Percentiles rank a stretch among this genome's conserved stretches.
Conservation (phyloP, 345 rosid species). For the Mangifera indica region DNA sequence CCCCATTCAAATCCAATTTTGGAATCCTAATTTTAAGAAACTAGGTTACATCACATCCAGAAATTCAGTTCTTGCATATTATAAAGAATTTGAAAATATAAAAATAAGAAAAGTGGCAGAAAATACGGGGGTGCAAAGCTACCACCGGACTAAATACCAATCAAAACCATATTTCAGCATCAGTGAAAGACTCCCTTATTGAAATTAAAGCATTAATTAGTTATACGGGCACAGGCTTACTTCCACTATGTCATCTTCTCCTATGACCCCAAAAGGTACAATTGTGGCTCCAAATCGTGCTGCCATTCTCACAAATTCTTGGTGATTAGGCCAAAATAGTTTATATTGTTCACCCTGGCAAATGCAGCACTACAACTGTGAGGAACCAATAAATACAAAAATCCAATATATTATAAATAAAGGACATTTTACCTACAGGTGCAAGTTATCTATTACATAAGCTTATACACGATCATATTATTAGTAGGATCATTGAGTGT, state of each 20-base stretch:
- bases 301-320: constrained; percentile 84
- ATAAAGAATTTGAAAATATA: neutral
- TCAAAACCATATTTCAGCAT: neutral
- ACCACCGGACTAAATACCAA: neutral
- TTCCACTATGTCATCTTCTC: constrained; percentile 71
- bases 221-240: constrained; percentile 36
- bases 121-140: neutral
- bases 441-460: neutral
- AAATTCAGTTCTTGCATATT: neutral
- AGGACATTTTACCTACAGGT: neutral
- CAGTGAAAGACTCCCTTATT: neutral
- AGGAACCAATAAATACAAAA: neutral
- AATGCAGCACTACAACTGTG: neutral
- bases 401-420: neutral
- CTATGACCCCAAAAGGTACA: constrained; percentile 71
- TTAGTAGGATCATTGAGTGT: neutral
- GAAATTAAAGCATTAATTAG: neutral
- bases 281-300: constrained; percentile 76
- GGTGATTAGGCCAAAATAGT: constrained; percentile 68
- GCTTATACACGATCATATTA: neutral
- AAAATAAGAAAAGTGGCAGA: neutral
- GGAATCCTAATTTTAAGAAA: neutral
- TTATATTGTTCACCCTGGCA: constrained; percentile 72
- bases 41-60: neutral
- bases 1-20: neutral